Percentiles rank a stretch among this genome's conserved stretches.
phyloP scores from a whole-genome alignment of 1,284 basidiomycete genomes.

The Stereum hirsutum region DNA sequence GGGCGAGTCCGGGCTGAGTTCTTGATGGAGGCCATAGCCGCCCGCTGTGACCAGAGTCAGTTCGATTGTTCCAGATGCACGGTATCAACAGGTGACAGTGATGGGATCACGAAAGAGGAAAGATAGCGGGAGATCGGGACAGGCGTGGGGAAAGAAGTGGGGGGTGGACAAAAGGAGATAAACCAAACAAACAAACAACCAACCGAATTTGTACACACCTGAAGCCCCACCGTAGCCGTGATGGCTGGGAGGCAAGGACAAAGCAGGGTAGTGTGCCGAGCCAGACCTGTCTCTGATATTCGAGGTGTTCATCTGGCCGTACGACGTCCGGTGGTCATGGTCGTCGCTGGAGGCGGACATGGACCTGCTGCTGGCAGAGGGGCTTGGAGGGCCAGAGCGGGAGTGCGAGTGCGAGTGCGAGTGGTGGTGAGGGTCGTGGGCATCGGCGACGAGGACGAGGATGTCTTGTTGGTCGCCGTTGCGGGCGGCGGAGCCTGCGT shows the following conservation, averaged over 20 bases:
- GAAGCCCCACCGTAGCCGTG: not conserved
- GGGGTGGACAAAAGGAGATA: not conserved
- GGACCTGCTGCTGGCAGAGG: conserved; percentile 43
- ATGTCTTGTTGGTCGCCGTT: conserved; percentile 43
- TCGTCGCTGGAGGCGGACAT: conserved; percentile 33
- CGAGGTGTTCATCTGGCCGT: conserved; percentile 28
- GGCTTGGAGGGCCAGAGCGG: conserved; percentile 38
- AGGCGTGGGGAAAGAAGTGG: not conserved
- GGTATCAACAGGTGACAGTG: too few relatives aligned
- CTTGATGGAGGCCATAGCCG: too few relatives aligned
- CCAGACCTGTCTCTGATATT: conserved; percentile 28
- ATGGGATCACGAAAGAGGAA: too few relatives aligned
- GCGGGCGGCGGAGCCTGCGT: conserved; percentile 58
- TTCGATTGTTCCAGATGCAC: too few relatives aligned
- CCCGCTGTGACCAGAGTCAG: too few relatives aligned
- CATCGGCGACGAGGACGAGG: conserved; percentile 42
- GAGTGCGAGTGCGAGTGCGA: too few relatives aligned
- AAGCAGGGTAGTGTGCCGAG: not conserved
- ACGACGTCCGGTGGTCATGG: conserved; percentile 23
- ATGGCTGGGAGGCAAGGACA: not conserved
- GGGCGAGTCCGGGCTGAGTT: conserved; percentile 8
- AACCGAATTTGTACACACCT: not conserved
- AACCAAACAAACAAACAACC: too few relatives aligned
- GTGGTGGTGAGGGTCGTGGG: too few relatives aligned
- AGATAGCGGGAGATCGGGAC: too few relatives aligned